Evolutionary conservation across 257 asterid genomes (phyloP).

Genomic region (Leonotis leonurus): DNA sequence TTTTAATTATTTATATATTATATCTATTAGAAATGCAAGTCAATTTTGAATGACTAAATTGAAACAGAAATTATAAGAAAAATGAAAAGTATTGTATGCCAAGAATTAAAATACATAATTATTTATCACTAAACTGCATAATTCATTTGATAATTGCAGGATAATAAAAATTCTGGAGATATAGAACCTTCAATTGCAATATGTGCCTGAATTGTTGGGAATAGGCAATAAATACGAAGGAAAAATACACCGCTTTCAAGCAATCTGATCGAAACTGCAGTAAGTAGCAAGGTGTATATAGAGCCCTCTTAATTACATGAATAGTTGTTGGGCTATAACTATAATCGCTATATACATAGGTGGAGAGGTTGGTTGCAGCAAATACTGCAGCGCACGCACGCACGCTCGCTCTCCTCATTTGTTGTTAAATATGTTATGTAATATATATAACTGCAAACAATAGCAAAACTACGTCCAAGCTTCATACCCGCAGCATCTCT

Average conservation of each 20-base stretch:
- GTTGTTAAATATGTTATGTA: background rate
- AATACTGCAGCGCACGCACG: no score
- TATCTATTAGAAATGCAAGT: no score
- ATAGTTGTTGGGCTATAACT: background rate
- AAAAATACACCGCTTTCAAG: background rate
- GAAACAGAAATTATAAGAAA: no score
- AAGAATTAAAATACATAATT: no score
- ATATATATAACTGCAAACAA: background rate
- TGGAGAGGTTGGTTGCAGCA: background rate
- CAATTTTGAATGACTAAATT: no score
- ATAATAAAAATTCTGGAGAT: no score
- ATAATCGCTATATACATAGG: background rate
- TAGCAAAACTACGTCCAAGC: background rate
- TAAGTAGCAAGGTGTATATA: background rate
- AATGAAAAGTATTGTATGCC: no score
- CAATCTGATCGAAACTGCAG: background rate
- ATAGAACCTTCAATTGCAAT: background rate
- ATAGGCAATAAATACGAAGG: no score
- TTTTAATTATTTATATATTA: no score
- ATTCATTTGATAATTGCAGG: no score
- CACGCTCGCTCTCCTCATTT: background rate
- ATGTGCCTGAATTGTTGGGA: no score
- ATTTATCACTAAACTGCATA: no score
- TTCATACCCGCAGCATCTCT: background rate
- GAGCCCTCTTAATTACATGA: background rate